These are phyloP conservation scores for Balamuthia mandrillaris DNA, from an alignment of 208 protist genomes.

Conservation along the genomic window DNA sequence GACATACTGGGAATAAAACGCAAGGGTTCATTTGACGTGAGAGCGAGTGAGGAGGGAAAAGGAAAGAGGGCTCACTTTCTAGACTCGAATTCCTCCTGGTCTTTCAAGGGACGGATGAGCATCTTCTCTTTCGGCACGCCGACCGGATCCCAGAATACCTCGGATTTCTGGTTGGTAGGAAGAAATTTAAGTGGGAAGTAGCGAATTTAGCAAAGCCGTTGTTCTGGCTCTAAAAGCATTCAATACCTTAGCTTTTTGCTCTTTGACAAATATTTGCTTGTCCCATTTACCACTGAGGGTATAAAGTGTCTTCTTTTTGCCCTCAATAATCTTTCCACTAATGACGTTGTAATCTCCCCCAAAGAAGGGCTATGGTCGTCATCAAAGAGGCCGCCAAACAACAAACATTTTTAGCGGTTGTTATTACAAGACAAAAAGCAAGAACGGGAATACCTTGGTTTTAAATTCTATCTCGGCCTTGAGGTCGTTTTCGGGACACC, in stretches of 20 bases:
- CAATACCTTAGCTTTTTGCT: background rate
- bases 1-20: background rate
- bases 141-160: slow-evolving; percentile 44
- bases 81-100: slow-evolving; percentile 56
- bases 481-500: slow-evolving; percentile 61
- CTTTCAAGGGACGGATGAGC: slow-evolving; percentile 38
- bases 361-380: slow-evolving; percentile 50
- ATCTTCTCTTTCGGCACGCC: background rate
- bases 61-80: background rate
- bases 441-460: slow-evolving; percentile 39
- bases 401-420: background rate
- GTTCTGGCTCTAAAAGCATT: background rate
- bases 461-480: slow-evolving; percentile 71
- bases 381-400: background rate
- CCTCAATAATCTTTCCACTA: slow-evolving; percentile 56
- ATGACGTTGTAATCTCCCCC: slow-evolving; percentile 69
- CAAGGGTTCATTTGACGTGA: too few relatives aligned
- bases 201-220: background rate
- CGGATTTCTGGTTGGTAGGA: background rate
- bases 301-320: slow-evolving; percentile 56
- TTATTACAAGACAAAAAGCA: background rate
- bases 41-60: background rate
- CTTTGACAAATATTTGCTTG: slow-evolving; percentile 36
- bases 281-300: slow-evolving; percentile 68
- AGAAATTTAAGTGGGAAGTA: too few relatives aligned